Evolutionary conservation across 108 stramenopile genomes (phyloP), one percentile per base, ranked within the genome.

Genomic region (Conticribra weissflogii): DNA sequence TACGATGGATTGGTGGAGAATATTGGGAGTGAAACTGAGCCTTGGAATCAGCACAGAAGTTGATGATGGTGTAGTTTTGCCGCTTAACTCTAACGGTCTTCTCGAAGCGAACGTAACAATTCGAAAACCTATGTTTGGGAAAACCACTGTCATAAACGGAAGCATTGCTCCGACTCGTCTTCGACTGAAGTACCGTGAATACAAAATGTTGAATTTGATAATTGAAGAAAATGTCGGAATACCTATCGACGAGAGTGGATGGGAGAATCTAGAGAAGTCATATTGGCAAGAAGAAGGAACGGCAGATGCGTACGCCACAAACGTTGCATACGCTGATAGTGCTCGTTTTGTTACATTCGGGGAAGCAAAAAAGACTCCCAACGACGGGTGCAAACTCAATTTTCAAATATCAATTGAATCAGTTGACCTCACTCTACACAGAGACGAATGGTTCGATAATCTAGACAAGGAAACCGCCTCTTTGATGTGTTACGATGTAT

Each of bases 221-320:
- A 21, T 78, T 23, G 44, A 49, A 2, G 68, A 78, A 29, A 91
- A 91, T 53, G 50, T 91, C 30, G 79, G 70, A 30, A 76, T 76
- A 54, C 27, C 52, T 14, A 58, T 82, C 12, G 83, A 90, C 54
- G 82, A 76, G 4, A 61, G 68, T 5, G 58, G 58, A 59, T 90
- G 89, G 89, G 85, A 87, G 54, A 90, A 90, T 46, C 47, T 87
- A 4, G 89, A 90, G 48, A 83, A 85, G 21, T 63, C 78, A n/a
- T 86, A 74, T 36, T 81, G 81, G 72, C 62, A 77, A 45, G 72
- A 79, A 29, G 79, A 69, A 50, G 54, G 67, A 29, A 64, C 32
- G 32, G 34, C 50, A 15, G 32, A 59, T 24, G 27, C 19, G 22
- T 54, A 51, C 22, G 71, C 81, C 22, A 54, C 44, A 45, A 41